phyloP scores from a whole-genome alignment of 1,139 yeast species.

The Pichia inconspicua region DNA sequence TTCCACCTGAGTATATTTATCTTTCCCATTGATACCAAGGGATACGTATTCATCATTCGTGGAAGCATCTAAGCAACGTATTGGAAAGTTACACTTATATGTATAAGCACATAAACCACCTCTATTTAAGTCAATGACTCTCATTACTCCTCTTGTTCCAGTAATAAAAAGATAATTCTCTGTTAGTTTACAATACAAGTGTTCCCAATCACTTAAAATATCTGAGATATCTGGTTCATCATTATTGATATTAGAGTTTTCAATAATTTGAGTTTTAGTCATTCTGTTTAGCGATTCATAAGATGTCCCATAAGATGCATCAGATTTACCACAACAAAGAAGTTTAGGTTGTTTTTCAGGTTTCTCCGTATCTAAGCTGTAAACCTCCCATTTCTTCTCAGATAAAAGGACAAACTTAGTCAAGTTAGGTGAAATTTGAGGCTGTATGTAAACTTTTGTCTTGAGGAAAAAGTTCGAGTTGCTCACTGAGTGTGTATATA shows the following conservation, averaged over 20 bases:
- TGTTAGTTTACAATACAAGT: conserved; percentile 57
- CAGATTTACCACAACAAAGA: conserved; percentile 58
- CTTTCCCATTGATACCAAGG: conserved; percentile 76
- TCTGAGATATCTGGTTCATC: conserved; percentile 18
- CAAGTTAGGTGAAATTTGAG: conserved; percentile 59
- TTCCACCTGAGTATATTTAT: conserved; percentile 59
- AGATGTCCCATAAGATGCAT: conserved; percentile 57
- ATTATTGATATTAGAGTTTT: conserved; percentile 21
- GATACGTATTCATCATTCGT: conserved; percentile 61
- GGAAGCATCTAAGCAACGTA: conserved; percentile 68
- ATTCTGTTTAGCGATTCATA: conserved; percentile 31
- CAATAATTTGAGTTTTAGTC: conserved; percentile 16
- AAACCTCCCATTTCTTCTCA: conserved; percentile 69
- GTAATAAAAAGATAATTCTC: conserved; percentile 55
- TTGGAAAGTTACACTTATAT: conserved; percentile 64
- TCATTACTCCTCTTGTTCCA: conserved; percentile 65
- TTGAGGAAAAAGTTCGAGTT: conserved; percentile 38
- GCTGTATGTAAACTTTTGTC: conserved; percentile 45
- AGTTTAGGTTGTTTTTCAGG: conserved; percentile 45
- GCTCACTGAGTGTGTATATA: conserved; percentile 58
- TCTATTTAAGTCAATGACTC: conserved; percentile 52
- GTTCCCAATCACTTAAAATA: conserved; percentile 46
- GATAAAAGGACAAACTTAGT: conserved; percentile 57
- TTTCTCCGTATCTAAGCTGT: conserved; percentile 36
- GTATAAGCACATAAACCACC: conserved; percentile 62